Evolutionary conservation across 1,139 yeast genomes (phyloP).

Genomic region (Hansenula sp.): DNA sequence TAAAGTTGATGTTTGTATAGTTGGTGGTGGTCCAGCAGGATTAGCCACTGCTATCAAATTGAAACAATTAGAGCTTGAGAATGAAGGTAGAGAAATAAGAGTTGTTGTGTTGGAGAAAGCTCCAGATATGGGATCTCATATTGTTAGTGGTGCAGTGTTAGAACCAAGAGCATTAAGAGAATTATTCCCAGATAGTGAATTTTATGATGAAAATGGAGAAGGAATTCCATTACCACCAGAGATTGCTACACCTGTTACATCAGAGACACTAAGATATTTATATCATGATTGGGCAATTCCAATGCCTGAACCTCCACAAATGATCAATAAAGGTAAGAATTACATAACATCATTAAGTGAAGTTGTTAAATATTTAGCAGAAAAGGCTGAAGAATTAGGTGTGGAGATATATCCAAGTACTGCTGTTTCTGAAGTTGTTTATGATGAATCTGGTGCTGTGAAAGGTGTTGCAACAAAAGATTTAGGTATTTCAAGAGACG

Average conservation of each 20-base stretch:
- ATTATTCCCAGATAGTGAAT: conserved; percentile 72
- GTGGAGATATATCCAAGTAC: conserved; percentile 93
- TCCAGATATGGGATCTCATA: conserved; percentile 88
- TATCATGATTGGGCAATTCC: conserved; percentile 55
- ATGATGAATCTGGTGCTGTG: conserved; percentile 54
- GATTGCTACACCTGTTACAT: conserved; percentile 65
- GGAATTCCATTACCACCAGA: conserved; percentile 77
- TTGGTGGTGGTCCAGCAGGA: conserved; percentile 98
- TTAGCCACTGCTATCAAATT: conserved; percentile 86
- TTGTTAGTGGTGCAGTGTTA: conserved; percentile 87
- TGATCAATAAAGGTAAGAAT: conserved; percentile 75
- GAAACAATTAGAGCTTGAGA: conserved; percentile 75
- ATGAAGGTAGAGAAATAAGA: conserved; percentile 58
- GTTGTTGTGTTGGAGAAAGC: conserved; percentile 91
- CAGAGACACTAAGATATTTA: conserved; percentile 65
- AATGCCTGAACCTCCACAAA: conserved; percentile 91
- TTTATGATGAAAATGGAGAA: conserved; percentile 42
- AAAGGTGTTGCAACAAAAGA: conserved; percentile 93
- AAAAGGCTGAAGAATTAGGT: conserved; percentile 87
- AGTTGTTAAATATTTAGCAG: conserved; percentile 78
- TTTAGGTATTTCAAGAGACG: conserved; percentile 74
- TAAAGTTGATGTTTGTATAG: conserved; percentile 87
- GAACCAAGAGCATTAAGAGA: conserved; percentile 88
- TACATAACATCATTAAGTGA: conserved; percentile 80
- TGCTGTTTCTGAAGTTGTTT: conserved; percentile 79